A percentile compares a stretch with the other conserved stretches of the same genome.
These are phyloP conservation scores for Aspergillus fumigatiaffinis DNA, from an alignment of 2,329 filamentous ascomycete genomes.

Conservation along the genomic window DNA sequence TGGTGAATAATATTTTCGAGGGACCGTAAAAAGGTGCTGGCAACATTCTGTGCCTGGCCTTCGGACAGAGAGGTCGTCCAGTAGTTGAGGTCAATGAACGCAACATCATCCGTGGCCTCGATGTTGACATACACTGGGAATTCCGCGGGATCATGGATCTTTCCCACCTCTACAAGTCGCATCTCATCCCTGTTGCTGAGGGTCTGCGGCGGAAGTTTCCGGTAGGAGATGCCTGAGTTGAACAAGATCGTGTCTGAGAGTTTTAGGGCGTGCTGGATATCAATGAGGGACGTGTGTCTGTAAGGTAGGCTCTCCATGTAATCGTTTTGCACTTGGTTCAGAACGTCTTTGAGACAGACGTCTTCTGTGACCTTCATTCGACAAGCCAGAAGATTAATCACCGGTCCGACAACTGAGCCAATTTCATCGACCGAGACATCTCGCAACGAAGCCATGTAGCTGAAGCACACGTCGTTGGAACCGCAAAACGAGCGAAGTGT, in stretches of 20 bases:
- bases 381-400: constrained; percentile 46
- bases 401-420: constrained; percentile 44
- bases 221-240: constrained; percentile 49
- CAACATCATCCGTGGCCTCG: constrained; percentile 41
- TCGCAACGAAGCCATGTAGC: constrained; percentile 42
- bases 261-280: constrained; percentile 45
- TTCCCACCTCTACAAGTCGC: constrained; percentile 36
- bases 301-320: constrained; percentile 45
- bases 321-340: constrained; percentile 44
- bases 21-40: constrained; percentile 33
- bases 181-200: constrained; percentile 24
- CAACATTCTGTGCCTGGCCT: constrained; percentile 37
- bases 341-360: constrained; percentile 32
- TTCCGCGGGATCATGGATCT: constrained; percentile 47
- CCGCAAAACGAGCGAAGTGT: constrained; percentile 59
- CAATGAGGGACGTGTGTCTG: constrained; percentile 43
- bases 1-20: constrained; percentile 38
- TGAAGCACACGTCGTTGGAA: constrained; percentile 64
- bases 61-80: constrained; percentile 40
- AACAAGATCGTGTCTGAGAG: constrained; percentile 39
- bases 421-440: constrained; percentile 39
- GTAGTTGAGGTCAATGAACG: constrained; percentile 38
- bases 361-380: constrained; percentile 36
- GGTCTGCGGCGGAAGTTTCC: constrained; percentile 35
- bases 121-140: constrained; percentile 48